Conservation (phyloP, 2,329 filamentous ascomycete genomes). For the Fusarium brachygibbosum region DNA sequence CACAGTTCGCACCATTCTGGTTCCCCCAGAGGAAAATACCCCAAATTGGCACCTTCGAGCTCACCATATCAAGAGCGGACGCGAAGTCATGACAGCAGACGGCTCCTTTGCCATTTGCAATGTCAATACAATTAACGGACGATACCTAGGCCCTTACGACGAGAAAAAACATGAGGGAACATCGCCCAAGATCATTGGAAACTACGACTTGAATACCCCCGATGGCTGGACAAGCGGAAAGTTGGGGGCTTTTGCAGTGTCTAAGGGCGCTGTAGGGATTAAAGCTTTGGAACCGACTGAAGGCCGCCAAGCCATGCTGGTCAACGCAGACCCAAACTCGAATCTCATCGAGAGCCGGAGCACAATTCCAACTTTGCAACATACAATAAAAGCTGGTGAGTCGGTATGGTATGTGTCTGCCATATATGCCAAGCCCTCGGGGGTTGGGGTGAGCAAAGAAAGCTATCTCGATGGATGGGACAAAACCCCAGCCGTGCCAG, state of each 20-base stretch:
- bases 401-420: slow-evolving; percentile 77
- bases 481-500: slow-evolving; percentile 68
- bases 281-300: slow-evolving; percentile 65
- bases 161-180: slow-evolving; percentile 63
- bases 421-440: slow-evolving; percentile 77
- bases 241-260: slow-evolving; percentile 69
- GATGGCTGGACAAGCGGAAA: slow-evolving; percentile 66
- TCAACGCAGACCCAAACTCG: slow-evolving; percentile 83
- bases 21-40: slow-evolving; percentile 69
- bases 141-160: slow-evolving; percentile 66
- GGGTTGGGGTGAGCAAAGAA: slow-evolving; percentile 63
- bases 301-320: slow-evolving; percentile 70
- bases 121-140: slow-evolving; percentile 61
- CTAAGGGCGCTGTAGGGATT: slow-evolving; percentile 69
- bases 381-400: slow-evolving; percentile 69
- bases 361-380: slow-evolving; percentile 77
- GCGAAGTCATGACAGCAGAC: slow-evolving; percentile 78
- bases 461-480: slow-evolving; percentile 74
- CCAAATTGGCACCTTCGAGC: slow-evolving; percentile 79
- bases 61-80: slow-evolving; percentile 71
- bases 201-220: slow-evolving; percentile 69
- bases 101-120: slow-evolving; percentile 79
- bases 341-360: slow-evolving; percentile 81
- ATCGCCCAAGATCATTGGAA: slow-evolving; percentile 68
- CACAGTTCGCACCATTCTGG: slow-evolving; percentile 72